These are phyloP conservation scores for Scedosporium dehoogii DNA, from an alignment of 2,329 filamentous ascomycete species.

Conservation along the genomic window DNA sequence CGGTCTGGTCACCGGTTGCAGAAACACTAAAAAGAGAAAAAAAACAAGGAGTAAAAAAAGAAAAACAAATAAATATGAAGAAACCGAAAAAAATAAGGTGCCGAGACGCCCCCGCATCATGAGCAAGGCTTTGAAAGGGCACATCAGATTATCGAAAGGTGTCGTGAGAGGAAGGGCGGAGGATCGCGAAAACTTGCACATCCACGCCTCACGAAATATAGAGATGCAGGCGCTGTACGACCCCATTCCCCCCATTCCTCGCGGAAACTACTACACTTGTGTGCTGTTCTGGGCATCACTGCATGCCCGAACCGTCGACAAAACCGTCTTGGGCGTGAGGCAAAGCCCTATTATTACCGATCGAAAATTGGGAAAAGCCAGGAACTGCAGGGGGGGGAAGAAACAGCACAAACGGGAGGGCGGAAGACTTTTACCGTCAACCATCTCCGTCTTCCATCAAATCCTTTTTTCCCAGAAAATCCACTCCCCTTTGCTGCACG, in stretches of 20 bases:
- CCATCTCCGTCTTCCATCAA: neutral
- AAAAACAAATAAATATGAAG: no score
- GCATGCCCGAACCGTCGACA: neutral
- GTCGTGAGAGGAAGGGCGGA: neutral
- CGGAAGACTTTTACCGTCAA: neutral
- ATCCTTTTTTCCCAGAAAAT: neutral
- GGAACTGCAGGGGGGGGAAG: neutral
- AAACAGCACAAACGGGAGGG: neutral
- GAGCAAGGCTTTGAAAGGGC: neutral
- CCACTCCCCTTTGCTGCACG: neutral
- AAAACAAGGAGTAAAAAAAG: no score
- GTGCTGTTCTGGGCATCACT: constrained; percentile 2
- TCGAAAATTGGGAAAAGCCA: neutral
- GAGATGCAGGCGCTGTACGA: neutral
- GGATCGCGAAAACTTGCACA: neutral
- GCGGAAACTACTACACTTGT: neutral
- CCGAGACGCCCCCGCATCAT: neutral
- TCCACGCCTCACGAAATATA: neutral
- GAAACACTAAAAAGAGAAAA: no score
- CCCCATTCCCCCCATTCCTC: neutral
- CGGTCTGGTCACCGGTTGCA: neutral
- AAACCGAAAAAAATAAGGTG: no score
- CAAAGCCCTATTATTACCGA: neutral
- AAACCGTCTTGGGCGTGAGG: neutral
- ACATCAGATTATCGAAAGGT: neutral